Base-by-base conservation (phyloP, 1,284 basidiomycete species). In the Apiotrichum akiyoshidainum region DNA sequence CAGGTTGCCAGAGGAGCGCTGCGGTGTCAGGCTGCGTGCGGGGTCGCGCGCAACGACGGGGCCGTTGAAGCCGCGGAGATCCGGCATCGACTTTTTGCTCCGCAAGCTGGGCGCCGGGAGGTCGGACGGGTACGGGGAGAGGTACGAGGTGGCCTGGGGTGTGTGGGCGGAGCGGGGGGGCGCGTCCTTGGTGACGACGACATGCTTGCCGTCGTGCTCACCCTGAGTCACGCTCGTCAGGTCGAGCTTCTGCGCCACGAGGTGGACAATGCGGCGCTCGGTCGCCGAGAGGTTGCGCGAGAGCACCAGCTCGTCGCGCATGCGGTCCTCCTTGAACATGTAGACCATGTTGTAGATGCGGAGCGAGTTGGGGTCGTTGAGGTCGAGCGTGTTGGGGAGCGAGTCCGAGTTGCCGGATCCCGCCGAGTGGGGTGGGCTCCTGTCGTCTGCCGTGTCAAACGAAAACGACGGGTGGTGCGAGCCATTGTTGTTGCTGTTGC, bases 271-370 rank as follows among this genome's bases (percentile, higher is more conserved):
- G 61, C 93, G 83, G 54, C 95, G 82, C 77, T 98, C 94, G 71
- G 89, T 88, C 17, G 92, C 84, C 21, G 85, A 83, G 19, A 98
- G 83, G 19, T 87, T 87, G 61, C 90, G 82, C 37, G 93, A 94
- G 76, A 99, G 98, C 6, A 92, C 90, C 44, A 99, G 85, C 78
- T 99, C 95, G 69, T 99, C 95, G 37, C 96, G 86, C 90, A 99
- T 94, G 64, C 85, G 87, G 76, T 99, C 95, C 70, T 97, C 94
- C 80, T 96, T 97, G 86, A 99, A 99, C 45, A 98, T 83, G 48
- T 98, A 81, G 57, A 98, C 92, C 65, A 94, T 85, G 57, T 95
- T 98, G 76, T 98, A 99, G 68, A 99, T 96, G 76, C 98, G 93
- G 65, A 99, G 82, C 11, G 93, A 95, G 39, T 88, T 87, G 1